Base-by-base conservation (phyloP, 2,329 filamentous ascomycete species). In the Colletotrichum sidae region DNA sequence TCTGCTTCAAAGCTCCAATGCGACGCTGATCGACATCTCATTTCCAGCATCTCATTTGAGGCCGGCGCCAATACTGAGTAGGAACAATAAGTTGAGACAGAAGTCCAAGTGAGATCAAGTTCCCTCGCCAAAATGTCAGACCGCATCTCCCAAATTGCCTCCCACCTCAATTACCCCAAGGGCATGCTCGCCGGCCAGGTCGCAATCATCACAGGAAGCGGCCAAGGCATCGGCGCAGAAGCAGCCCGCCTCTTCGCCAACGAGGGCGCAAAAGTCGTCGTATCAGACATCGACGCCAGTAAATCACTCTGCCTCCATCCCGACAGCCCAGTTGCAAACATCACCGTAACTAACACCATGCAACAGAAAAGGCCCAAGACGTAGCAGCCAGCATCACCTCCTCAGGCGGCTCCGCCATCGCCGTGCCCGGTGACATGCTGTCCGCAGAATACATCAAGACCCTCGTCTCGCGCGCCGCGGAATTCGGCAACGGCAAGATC, bases 161-260 rank as follows among this genome's bases (percentile, higher is more conserved):
- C 85, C 67, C 93, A 96, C 78, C 87, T 97, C 72, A 94, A 93
- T 81, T 95, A 90, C 80, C 92, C 93, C 42, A 86, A 87, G 74
- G 93, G 93, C 64, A 83, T 97, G 76, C 87, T 97, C 59, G 86
- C 86, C 37, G 91, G 91, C 56, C 93, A 97, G 76, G 88, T 91
- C 13, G 93, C 93, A 73, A 96, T 97, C 76, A 91, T 97, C 76
- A 97, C 94, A 2, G 93, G 93, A 49, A 89, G 90, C 15, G 93
- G 92, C 8, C 93, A 96, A 77, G 94, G 94, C 65, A 97, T 97
- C 75, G 94, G 93, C 33, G 94, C 93, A 35, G 94, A 97, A 79
- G 85, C 90, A 38, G 93, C 93, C 8, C 85, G 89, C 9, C 80
- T 96, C 3, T 96, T 97, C 73, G 93, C 92, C 11, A 95, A 94